Percentiles rank a stretch among this genome's conserved stretches.
These are phyloP conservation scores for Agrostemma githago DNA, from an alignment of 148 eudicot genomes.

Conservation along the genomic window DNA sequence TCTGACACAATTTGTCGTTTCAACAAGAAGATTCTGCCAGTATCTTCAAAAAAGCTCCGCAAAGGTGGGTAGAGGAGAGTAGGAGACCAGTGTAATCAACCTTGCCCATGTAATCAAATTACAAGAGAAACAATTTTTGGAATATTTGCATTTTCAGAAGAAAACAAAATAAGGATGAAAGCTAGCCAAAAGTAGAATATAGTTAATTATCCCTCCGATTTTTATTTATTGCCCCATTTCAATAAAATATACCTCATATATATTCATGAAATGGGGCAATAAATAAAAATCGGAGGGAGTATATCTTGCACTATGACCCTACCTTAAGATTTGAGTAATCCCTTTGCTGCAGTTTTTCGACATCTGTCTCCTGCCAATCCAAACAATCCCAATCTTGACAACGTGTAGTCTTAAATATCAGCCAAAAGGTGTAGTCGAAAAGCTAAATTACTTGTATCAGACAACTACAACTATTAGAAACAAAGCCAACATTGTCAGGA, in stretches of 20 bases:
- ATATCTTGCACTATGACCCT: constrained; percentile 16
- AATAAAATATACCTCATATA: too few species aligned
- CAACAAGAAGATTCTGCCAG: background rate
- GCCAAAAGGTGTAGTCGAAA: background rate
- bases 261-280: too few species aligned
- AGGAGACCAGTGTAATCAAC: background rate
- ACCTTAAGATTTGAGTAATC: constrained; percentile 91
- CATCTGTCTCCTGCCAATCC: constrained; percentile 79
- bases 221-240: too few species aligned
- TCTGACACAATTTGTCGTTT: background rate
- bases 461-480: background rate
- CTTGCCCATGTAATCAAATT: background rate
- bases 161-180: background rate
- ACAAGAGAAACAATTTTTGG: background rate
- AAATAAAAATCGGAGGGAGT: too few species aligned
- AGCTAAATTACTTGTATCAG: background rate
- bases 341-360: constrained; percentile 93
- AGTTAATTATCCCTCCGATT: too few species aligned
- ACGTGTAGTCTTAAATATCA: background rate
- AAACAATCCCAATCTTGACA: constrained; percentile 20
- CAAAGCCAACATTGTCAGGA: background rate
- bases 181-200: constrained; percentile 14
- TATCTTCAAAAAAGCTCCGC: background rate
- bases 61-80: background rate
- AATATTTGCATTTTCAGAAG: background rate